Evolutionary conservation across 2,329 filamentous ascomycete species (phyloP).

Genomic region (Coccinonectria pachysandricola): DNA sequence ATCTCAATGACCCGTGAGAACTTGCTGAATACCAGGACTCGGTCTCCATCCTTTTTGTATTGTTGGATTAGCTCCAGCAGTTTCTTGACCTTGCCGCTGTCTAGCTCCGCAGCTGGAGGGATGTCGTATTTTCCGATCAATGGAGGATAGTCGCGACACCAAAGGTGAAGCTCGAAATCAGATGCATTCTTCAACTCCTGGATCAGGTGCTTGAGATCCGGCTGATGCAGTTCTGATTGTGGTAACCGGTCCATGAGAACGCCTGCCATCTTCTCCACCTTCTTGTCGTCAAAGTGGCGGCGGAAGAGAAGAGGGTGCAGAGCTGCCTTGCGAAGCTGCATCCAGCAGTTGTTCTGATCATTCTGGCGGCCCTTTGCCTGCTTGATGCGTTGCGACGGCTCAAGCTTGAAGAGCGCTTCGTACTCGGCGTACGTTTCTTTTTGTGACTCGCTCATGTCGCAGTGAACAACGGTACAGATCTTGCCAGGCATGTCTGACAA

Average conservation of each 20-base stretch:
- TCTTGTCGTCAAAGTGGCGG: constrained; percentile 65
- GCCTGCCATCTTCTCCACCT: constrained; percentile 65
- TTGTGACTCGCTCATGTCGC: constrained; percentile 66
- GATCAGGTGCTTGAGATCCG: constrained; percentile 41
- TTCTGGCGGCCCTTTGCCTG: constrained; percentile 38
- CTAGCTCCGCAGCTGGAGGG: constrained; percentile 41
- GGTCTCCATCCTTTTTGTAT: constrained; percentile 73
- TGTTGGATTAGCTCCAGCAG: constrained; percentile 62
- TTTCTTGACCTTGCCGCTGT: constrained; percentile 75
- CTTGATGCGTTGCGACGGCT: constrained; percentile 41
- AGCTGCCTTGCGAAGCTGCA: constrained; percentile 84
- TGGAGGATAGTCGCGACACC: constrained; percentile 47
- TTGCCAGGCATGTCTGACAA: constrained; percentile 76
- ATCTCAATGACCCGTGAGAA: constrained; percentile 91
- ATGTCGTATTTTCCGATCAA: constrained; percentile 46
- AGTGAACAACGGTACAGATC: constrained; percentile 66
- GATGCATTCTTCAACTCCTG: constrained; percentile 48
- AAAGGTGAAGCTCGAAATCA: constrained; percentile 56
- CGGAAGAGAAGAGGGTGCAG: constrained; percentile 87
- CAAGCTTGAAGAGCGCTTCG: constrained; percentile 53
- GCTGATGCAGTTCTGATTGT: constrained; percentile 41
- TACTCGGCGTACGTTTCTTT: constrained; percentile 59
- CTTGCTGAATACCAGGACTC: constrained; percentile 83
- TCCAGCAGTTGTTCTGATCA: constrained; percentile 63
- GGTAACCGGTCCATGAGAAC: constrained; percentile 62